Base-by-base conservation (phyloP, 176 grass and related monocot genomes). In the Calamus simplicifolius region DNA sequence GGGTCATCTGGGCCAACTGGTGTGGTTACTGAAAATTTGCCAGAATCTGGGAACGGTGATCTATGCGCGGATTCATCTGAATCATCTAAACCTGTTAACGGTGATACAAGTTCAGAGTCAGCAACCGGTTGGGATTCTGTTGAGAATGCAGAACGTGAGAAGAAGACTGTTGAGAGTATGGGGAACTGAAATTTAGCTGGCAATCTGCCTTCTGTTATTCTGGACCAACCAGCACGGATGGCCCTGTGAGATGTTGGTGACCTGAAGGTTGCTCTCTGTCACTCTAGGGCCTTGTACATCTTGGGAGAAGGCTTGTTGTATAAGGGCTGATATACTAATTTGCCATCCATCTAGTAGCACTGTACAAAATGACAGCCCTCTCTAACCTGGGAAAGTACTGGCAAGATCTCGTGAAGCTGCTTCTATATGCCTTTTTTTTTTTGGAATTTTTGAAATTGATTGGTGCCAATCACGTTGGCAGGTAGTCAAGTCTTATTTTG, bases 371-470 rank as follows among this genome's bases (percentile, higher is more conserved):
- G 66, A 62, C 27, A 52, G 74, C 56, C 61, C 65, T 61, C 25
- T 18, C 59, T 56, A 58, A 69, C 66, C 66, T 28, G 18, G 56
- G 5, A 43, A 56, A 75, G 60, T 27, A 43, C 54, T 4, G 27
- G 59, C 66, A 61, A 61, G 43, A 57, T 77, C 60, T 30, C 19
- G 23, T 54, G 49, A 69, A 69, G 57, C 12, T 29, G 51, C 58
- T 59, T 28, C 21, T 51, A 16, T 50, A 43, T 69, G 64, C n/a
- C n/a, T 69, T 60, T 4, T 77, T 27, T 21, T 56, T 26, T 62
- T 29, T 13, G 35, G 12, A 18, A 29, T 54, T 53, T 67, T 60
- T 70, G 25, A 63, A 62, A 75, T 85, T 85, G 48, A 51, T 65
- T 51, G 49, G 14, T 65, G 62, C 62, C 62, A 65, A 65, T 65